phyloP scores from a whole-genome alignment of 2,329 filamentous ascomycete species.

The Verticillium tricorpus region DNA sequence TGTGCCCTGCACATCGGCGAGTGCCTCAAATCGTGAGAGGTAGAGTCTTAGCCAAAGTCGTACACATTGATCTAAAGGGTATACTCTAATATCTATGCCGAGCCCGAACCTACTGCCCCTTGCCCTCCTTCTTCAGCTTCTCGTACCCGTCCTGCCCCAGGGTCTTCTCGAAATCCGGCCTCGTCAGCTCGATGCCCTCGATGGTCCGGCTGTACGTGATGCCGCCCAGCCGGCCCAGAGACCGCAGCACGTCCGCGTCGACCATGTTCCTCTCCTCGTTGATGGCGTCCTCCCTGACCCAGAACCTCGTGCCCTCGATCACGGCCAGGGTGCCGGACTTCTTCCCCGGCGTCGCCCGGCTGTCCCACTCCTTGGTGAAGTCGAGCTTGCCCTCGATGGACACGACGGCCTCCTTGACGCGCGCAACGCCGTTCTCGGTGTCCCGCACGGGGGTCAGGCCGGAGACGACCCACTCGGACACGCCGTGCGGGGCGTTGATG shows the following conservation, averaged over 20 bases:
- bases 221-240: conserved; percentile 75
- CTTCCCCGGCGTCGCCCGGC: conserved; percentile 62
- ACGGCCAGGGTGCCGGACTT: conserved; percentile 71
- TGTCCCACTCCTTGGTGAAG: conserved; percentile 73
- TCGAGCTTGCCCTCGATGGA: conserved; percentile 77
- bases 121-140: conserved; percentile 43
- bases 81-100: background rate
- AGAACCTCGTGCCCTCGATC: conserved; percentile 81
- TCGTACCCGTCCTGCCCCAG: conserved; percentile 49
- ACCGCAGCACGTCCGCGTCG: conserved; percentile 67
- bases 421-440: conserved; percentile 61
- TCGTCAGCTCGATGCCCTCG: conserved; percentile 66
- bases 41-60: too few relatives aligned
- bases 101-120: background rate
- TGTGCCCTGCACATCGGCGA: too few relatives aligned
- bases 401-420: conserved; percentile 81
- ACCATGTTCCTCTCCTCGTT: conserved; percentile 72
- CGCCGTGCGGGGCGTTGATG: conserved; percentile 72
- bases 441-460: conserved; percentile 66
- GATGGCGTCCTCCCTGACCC: conserved; percentile 83
- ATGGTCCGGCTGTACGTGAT: conserved; percentile 75
- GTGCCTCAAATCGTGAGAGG: too few relatives aligned
- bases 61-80: background rate
- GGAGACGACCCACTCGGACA: conserved; percentile 58
- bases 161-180: conserved; percentile 54